phyloP scores from a whole-genome alignment of 108 stramenopile species.

The Discostella pseudostelligera region DNA sequence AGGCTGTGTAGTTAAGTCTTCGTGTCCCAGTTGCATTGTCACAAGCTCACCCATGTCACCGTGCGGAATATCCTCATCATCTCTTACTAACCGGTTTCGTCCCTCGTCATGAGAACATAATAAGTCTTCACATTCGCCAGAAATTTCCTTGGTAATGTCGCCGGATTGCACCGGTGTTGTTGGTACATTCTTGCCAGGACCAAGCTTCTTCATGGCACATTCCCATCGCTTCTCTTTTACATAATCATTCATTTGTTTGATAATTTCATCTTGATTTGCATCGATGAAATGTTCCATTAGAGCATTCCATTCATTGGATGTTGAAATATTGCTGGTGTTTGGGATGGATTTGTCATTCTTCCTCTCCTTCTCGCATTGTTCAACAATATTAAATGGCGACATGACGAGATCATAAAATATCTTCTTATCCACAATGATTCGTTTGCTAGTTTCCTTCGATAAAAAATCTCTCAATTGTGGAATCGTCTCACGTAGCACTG shows the following conservation, averaged over 20 bases:
- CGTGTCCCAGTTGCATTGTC: not conserved
- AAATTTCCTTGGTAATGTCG: not conserved
- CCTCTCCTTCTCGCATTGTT: not conserved
- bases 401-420: conserved; percentile 12
- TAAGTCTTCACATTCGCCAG: not conserved
- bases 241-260: conserved; percentile 11
- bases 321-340: conserved; percentile 9
- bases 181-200: not conserved
- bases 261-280: conserved; percentile 30
- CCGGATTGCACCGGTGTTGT: not conserved
- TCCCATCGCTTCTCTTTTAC: conserved; percentile 24
- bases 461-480: conserved; percentile 7
- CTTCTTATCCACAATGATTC: conserved; percentile 1
- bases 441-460: not conserved
- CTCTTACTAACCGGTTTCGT: not conserved
- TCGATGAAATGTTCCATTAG: conserved; percentile 26
- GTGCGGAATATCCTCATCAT: not conserved
- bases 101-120: not conserved
- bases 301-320: conserved; percentile 18
- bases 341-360: not conserved
- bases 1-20: not conserved
- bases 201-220: conserved; percentile 17
- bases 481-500: conserved; percentile 18
- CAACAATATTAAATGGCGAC: conserved; percentile 1
- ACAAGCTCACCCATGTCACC: conserved; percentile 34